Conservation (phyloP, 108 stramenopile genomes). For the Nannochloropsis gaditana region DNA sequence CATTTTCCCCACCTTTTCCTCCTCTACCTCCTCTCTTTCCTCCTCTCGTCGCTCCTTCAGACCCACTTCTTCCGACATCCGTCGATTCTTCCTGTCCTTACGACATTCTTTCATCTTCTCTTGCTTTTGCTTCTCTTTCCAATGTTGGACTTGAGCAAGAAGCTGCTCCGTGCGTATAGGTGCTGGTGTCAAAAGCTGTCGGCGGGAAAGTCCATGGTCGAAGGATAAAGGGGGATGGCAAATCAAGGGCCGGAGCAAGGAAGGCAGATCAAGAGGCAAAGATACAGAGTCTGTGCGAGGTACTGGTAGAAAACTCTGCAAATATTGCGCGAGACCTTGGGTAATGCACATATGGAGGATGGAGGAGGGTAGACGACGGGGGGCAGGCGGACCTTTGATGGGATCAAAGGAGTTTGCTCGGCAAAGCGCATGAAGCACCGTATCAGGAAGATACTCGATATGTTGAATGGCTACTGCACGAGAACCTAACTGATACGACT, state of each 20-base stretch:
- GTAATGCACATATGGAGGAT: background rate
- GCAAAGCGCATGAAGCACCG: background rate
- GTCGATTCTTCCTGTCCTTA: background rate
- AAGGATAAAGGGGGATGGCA: background rate
- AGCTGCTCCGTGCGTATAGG: background rate
- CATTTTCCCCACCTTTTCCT: background rate
- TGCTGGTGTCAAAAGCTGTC: background rate
- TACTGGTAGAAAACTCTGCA: background rate
- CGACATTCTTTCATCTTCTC: background rate
- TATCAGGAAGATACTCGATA: background rate
- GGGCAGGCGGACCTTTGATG: background rate
- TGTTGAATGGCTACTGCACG: background rate
- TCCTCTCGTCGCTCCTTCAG: background rate
- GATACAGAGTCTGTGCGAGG: background rate
- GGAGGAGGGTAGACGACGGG: background rate
- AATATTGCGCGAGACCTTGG: background rate
- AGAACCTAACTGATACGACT: background rate
- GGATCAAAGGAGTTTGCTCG: background rate
- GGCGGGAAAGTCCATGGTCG: background rate
- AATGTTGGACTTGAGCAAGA: background rate
- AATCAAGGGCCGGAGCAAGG: background rate
- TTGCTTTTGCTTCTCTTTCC: background rate
- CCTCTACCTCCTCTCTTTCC: background rate
- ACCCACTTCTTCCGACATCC: background rate
- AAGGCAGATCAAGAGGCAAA: background rate